These are phyloP conservation scores for Centrapalus pauciflorus DNA, from an alignment of 129 eudicot species.

Conservation along the genomic window DNA sequence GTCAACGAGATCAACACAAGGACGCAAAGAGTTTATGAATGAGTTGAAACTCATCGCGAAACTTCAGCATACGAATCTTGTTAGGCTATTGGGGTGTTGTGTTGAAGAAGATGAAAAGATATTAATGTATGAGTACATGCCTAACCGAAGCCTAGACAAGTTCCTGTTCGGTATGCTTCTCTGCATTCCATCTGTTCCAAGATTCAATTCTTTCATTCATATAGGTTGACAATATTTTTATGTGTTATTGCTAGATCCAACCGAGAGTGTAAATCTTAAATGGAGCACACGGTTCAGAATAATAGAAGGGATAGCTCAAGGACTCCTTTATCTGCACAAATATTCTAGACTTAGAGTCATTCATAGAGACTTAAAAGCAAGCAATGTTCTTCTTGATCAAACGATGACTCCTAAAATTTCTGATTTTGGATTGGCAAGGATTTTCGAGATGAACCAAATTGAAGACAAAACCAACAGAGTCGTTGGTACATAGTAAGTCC, in stretches of 20 bases:
- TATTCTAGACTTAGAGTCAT: slow-evolving; percentile 40
- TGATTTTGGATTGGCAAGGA: slow-evolving; percentile 37
- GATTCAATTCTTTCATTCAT: not conserved
- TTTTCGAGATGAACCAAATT: slow-evolving; percentile 23
- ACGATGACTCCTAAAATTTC: slow-evolving; percentile 40
- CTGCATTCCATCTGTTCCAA: not conserved
- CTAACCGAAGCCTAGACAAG: slow-evolving; percentile 33
- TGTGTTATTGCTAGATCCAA: slow-evolving; percentile 14
- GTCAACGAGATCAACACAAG: slow-evolving; percentile 35
- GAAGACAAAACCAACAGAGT: slow-evolving; percentile 30
- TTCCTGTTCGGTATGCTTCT: slow-evolving; percentile 28
- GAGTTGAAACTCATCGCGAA: slow-evolving; percentile 38
- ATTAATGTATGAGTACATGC: slow-evolving; percentile 31
- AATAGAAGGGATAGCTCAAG: slow-evolving; percentile 38
- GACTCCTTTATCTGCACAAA: slow-evolving; percentile 35
- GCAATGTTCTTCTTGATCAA: slow-evolving; percentile 35
- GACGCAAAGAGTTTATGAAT: slow-evolving; percentile 34
- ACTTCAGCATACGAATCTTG: slow-evolving; percentile 36
- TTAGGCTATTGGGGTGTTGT: slow-evolving; percentile 30
- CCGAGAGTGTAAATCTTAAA: slow-evolving; percentile 19
- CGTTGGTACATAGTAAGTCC: slow-evolving; percentile 41
- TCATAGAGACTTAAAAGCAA: slow-evolving; percentile 38
- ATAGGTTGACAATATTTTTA: not conserved
- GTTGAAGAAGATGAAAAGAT: slow-evolving; percentile 32
- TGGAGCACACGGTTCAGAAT: slow-evolving; percentile 21